Evolutionary conservation across 257 asterid genomes (phyloP).

Genomic region (Mitragyna speciosa): DNA sequence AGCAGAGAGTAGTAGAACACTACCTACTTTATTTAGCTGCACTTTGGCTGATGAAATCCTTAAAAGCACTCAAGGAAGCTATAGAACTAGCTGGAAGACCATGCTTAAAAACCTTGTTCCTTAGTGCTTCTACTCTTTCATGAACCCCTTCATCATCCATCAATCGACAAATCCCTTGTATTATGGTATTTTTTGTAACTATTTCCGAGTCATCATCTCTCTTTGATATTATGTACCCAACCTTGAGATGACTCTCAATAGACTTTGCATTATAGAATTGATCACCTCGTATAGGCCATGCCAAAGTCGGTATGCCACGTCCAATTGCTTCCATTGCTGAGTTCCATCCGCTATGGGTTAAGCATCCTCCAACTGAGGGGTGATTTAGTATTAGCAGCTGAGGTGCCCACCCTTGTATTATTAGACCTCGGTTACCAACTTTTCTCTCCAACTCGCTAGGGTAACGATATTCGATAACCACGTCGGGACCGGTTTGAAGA

Average conservation of each 20-base stretch:
- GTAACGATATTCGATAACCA: neutral
- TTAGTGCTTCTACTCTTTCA: conserved; percentile 7
- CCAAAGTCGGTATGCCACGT: conserved; percentile 2
- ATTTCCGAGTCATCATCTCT: neutral
- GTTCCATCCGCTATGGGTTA: conserved; percentile 22
- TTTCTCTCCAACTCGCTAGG: neutral
- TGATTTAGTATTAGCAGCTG: conserved; percentile 11
- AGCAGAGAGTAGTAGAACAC: too few species aligned
- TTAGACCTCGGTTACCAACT: neutral
- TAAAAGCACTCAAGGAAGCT: conserved; percentile 2
- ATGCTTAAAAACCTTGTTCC: neutral
- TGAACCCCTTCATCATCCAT: conserved; percentile 11
- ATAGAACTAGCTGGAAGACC: conserved; percentile 8
- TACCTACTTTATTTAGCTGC: neutral
- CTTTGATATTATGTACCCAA: conserved; percentile 1
- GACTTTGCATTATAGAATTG: conserved; percentile 13
- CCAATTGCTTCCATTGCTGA: conserved; percentile 19
- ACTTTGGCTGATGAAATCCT: neutral
- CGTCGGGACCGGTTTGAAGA: neutral
- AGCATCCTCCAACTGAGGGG: conserved; percentile 7
- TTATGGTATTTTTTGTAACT: conserved; percentile 7
- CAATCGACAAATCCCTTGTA: conserved; percentile 3
- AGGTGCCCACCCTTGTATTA: conserved; percentile 20
- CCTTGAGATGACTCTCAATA: neutral
- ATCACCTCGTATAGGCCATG: conserved; percentile 20